A percentile compares a stretch with the other conserved stretches of the same genome.
phyloP scores from a whole-genome alignment of 352 stramenopile species.

The Discostella stelligera region DNA sequence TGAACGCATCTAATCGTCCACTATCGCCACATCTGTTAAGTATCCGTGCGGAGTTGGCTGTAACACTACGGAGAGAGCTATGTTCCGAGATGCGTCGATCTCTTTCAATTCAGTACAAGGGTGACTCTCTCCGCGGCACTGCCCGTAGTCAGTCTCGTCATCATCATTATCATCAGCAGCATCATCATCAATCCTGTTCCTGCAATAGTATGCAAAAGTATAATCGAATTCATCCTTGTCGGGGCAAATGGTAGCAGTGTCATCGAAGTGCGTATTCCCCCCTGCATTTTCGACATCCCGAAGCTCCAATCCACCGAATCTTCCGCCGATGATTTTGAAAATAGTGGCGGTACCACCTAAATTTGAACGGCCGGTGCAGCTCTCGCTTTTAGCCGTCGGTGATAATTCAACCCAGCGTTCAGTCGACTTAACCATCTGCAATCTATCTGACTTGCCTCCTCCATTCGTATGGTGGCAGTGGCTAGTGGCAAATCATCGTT shows the following conservation, averaged over 20 bases:
- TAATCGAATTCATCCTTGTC: constrained; percentile 19
- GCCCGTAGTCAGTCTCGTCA: not conserved
- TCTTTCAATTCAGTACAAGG: not conserved
- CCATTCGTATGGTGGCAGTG: too few relatives aligned
- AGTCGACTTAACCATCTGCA: too few relatives aligned
- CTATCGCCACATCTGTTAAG: constrained; percentile 2
- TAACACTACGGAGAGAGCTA: not conserved
- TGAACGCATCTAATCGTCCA: constrained; percentile 5
- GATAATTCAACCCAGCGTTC: too few relatives aligned
- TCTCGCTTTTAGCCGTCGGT: not conserved
- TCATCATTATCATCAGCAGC: not conserved
- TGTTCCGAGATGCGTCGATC: not conserved
- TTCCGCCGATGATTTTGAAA: constrained; percentile 1
- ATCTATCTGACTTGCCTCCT: too few relatives aligned
- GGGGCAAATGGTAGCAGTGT: constrained; percentile 14
- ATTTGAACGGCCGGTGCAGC: not conserved
- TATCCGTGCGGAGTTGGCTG: not conserved
- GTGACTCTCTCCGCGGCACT: not conserved
- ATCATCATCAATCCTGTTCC: not conserved
- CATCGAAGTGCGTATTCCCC: constrained; percentile 1
- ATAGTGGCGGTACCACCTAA: constrained; percentile 8
- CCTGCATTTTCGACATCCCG: constrained; percentile 11
- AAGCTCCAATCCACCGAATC: constrained; percentile 6
- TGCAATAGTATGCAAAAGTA: not conserved
- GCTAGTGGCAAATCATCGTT: too few relatives aligned